These are phyloP conservation scores for Citrus sp. DNA, from an alignment of 345 rosid genomes.

Conservation along the genomic window DNA sequence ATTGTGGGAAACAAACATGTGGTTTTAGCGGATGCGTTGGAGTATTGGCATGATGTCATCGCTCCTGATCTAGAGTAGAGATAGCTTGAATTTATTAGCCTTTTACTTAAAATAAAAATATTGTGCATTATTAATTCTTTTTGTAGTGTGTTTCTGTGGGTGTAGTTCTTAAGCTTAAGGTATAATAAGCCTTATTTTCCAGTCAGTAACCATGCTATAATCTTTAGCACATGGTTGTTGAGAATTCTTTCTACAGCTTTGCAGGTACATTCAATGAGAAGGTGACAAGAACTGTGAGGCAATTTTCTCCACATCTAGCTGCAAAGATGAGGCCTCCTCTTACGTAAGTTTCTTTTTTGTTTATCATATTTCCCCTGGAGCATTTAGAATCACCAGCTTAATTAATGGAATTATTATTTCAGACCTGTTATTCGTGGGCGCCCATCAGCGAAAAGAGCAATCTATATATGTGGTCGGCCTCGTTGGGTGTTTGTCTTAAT, in stretches of 20 bases:
- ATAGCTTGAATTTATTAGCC: background rate
- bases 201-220: background rate
- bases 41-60: background rate
- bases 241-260: conserved; percentile 59
- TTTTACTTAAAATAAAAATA: background rate
- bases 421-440: conserved; percentile 97
- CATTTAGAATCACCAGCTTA: conserved; percentile 9
- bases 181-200: background rate
- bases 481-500: conserved; percentile 88
- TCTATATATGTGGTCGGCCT: conserved; percentile 81
- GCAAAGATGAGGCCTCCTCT: conserved; percentile 95
- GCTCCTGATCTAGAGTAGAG: background rate
- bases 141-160: background rate
- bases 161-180: background rate
- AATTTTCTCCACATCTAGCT: conserved; percentile 91
- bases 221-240: background rate
- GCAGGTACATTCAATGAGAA: conserved; percentile 93
- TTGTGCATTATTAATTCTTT: background rate
- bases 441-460: conserved; percentile 75
- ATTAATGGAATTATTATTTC: conserved; percentile 24
- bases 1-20: background rate
- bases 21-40: background rate
- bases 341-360: conserved; percentile 43
- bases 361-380: background rate
- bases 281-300: conserved; percentile 79